Evolutionary conservation across 495 filamentous ascomycete genomes (phyloP).

Genomic region (Annulohypoxylon bovei): DNA sequence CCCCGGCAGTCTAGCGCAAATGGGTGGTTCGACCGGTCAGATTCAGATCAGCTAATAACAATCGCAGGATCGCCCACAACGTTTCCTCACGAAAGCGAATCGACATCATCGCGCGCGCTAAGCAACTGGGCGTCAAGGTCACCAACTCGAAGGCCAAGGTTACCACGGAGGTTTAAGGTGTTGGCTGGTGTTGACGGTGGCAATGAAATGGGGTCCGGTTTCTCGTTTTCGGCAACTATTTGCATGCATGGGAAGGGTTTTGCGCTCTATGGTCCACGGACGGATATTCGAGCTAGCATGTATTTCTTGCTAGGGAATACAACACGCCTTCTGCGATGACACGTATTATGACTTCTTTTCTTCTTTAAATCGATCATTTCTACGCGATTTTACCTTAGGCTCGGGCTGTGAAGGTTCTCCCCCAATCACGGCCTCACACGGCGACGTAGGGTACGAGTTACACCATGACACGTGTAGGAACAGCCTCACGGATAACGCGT

Average conservation of each 20-base stretch:
- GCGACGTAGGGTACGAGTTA: constrained; percentile 17
- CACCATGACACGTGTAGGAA: constrained; percentile 31
- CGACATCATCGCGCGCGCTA: constrained; percentile 94
- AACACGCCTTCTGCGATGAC: constrained; percentile 50
- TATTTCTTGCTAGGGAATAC: constrained; percentile 50
- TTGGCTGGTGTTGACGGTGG: constrained; percentile 38
- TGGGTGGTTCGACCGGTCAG: background rate
- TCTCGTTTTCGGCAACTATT: constrained; percentile 50
- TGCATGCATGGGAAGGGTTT: constrained; percentile 52
- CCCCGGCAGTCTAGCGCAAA: constrained; percentile 70
- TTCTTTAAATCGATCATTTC: constrained; percentile 16
- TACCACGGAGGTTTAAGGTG: constrained; percentile 88
- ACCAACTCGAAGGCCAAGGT: constrained; percentile 99
- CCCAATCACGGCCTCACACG: constrained; percentile 26
- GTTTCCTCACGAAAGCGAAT: constrained; percentile 98
- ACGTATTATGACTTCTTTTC: constrained; percentile 29
- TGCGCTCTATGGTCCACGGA: constrained; percentile 50
- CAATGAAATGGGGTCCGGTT: constrained; percentile 46
- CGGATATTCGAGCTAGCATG: constrained; percentile 48
- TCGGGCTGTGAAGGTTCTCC: background rate
- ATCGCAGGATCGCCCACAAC: constrained; percentile 86
- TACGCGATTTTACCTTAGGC: constrained; percentile 18
- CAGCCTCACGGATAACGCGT: background rate
- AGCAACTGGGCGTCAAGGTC: constrained; percentile 98
- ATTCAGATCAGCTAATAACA: constrained; percentile 31